These are phyloP conservation scores for Huntiella omanensis DNA, from an alignment of 2,329 filamentous ascomycete genomes.

Conservation along the genomic window DNA sequence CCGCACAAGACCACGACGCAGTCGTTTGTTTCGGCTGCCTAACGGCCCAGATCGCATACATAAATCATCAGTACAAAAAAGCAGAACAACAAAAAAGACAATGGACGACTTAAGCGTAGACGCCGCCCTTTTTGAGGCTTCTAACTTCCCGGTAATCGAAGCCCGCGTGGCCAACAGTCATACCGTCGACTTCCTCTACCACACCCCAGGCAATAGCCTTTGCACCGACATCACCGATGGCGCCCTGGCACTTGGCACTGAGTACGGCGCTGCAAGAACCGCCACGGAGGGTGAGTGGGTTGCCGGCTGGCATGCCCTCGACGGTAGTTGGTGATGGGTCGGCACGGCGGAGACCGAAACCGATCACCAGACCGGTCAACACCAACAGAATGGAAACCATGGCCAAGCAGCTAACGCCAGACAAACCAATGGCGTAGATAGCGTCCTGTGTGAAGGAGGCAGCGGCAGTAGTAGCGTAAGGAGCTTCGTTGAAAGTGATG, in stretches of 20 bases:
- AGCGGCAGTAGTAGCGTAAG: constrained; percentile 9
- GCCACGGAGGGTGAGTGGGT: constrained; percentile 28
- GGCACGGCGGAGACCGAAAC: constrained; percentile 23
- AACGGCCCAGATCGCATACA: no score
- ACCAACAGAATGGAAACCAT: constrained; percentile 23
- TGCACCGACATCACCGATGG: constrained; percentile 16
- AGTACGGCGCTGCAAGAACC: constrained; percentile 34
- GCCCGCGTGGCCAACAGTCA: constrained; percentile 24
- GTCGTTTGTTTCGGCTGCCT: no score
- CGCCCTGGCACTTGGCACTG: constrained; percentile 24
- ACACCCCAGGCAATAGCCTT: constrained; percentile 27
- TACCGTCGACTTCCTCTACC: constrained; percentile 21
- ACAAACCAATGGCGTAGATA: constrained; percentile 23
- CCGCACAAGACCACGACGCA: neutral
- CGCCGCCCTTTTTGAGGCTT: constrained; percentile 19
- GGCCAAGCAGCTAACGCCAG: constrained; percentile 23
- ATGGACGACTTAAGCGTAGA: constrained; percentile 19
- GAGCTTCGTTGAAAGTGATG: constrained; percentile 14
- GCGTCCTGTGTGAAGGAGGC: constrained; percentile 3
- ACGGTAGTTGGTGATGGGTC: constrained; percentile 19
- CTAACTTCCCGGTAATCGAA: constrained; percentile 23
- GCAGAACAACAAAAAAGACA: neutral
- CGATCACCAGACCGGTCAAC: constrained; percentile 19
- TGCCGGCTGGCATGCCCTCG: constrained; percentile 22
- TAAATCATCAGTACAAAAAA: neutral